Evolutionary conservation across 768 basidiomycete genomes (phyloP), one percentile per base, ranked within the genome.

Genomic region (Russula olivacea): DNA sequence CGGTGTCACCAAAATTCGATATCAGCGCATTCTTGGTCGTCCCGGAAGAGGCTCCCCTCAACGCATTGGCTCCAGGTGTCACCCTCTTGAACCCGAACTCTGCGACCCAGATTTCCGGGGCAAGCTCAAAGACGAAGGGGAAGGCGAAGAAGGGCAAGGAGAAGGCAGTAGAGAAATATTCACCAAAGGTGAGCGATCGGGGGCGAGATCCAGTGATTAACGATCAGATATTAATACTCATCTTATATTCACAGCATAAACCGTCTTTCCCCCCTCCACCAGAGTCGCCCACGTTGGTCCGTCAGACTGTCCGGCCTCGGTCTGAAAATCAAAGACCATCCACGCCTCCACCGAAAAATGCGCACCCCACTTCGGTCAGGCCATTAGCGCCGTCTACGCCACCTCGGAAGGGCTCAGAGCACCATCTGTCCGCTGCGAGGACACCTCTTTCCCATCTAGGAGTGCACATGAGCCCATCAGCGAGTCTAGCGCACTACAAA

Each of bases 401-500:
- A 21, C 73, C 77, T 12, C 59, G 68, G 28, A 65, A 65, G 66
- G 64, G 28, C 61, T 67, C 43, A 41, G 71, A 69, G 52, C 70
- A 75, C 52, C 77, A 79, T 25, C 74, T 87, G 19, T 87, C 87
- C 1, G 82, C 86, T 0, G 72, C 77, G 21, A 80, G 80, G n/a
- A 88, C 87, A 1, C 87, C 87, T 0, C 71, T 89, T 8, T 87
- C 86, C 0, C 84, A 87, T 70, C 81, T 79, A 67, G 87, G 85
- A 43, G 70, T 87, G 40, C 83, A 86, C 67, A 86, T 86, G 85
- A 86, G 85, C 66, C 87, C 87, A 4, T 80, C 80, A 2, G 72
- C 85, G 1, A 86, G 83, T 66, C 77, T 88, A 15, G 81, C 78
- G 10, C 83, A 89, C 73, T 88, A 86, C 71, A 89, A 88, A 68